Conservation (phyloP, 2,329 filamentous ascomycete genomes). For the Apiospora malaysiana region DNA sequence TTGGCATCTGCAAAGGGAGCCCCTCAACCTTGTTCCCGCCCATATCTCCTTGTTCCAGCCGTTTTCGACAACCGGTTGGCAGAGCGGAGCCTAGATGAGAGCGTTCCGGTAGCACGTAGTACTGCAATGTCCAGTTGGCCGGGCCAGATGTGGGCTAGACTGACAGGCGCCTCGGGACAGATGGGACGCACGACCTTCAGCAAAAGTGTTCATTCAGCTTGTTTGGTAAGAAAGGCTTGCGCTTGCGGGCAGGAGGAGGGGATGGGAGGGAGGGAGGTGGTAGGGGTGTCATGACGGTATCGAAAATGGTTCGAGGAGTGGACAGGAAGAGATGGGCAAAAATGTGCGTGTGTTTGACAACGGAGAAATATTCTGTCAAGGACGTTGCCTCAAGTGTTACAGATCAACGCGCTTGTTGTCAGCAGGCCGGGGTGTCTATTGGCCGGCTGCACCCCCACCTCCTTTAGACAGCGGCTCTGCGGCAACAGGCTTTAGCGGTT, state of each 20-base stretch:
- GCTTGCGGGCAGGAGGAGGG: not conserved
- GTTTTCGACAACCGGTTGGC: conserved; percentile 6
- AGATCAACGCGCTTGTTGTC: conserved; percentile 32
- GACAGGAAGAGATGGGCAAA: conserved; percentile 40
- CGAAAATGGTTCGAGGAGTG: conserved; percentile 32
- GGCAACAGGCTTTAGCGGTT: not conserved
- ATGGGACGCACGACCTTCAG: conserved; percentile 7
- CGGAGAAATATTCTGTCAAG: conserved; percentile 41
- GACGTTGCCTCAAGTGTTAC: conserved; percentile 47
- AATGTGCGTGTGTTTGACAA: conserved; percentile 43
- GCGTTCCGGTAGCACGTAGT: not conserved
- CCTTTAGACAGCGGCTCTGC: conserved; percentile 10
- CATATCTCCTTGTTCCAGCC: not conserved
- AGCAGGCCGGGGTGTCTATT: conserved; percentile 12
- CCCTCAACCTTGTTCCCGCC: not conserved
- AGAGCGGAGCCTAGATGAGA: conserved; percentile 15
- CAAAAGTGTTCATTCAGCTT: conserved; percentile 3
- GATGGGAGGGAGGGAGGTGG: conserved; percentile 20
- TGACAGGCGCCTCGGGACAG: not conserved
- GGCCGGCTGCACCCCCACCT: conserved; percentile 1
- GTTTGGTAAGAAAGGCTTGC: conserved; percentile 20
- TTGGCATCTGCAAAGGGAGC: not conserved
- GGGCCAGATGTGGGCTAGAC: conserved; percentile 14
- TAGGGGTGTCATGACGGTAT: conserved; percentile 34
- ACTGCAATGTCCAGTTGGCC: conserved; percentile 11